These are phyloP conservation scores for Pichia inconspicua DNA, from an alignment of 1,139 yeast genomes.

Conservation along the genomic window DNA sequence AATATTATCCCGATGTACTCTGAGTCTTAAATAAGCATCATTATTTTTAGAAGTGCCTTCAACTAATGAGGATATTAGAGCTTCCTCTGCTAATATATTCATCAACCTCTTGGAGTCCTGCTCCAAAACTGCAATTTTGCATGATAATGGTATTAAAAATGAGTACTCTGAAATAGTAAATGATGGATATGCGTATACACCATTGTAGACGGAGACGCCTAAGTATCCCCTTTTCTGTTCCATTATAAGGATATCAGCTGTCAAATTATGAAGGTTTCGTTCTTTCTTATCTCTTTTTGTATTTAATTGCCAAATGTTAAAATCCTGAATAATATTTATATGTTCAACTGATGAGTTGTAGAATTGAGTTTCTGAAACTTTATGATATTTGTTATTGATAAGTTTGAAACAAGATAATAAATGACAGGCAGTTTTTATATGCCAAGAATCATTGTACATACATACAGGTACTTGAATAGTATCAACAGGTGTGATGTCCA, in stretches of 20 bases:
- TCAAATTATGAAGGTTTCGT: constrained; percentile 26
- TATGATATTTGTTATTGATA: constrained; percentile 37
- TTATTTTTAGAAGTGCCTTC: constrained; percentile 43
- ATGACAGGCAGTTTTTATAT: constrained; percentile 56
- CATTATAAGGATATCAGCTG: constrained; percentile 39
- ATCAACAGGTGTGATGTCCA: not conserved
- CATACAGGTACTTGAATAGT: constrained; percentile 42
- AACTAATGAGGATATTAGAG: constrained; percentile 63
- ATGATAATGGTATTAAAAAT: constrained; percentile 70
- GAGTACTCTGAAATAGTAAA: constrained; percentile 78
- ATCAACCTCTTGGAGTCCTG: constrained; percentile 76
- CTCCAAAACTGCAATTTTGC: constrained; percentile 72
- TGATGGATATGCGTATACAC: constrained; percentile 21
- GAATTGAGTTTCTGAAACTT: constrained; percentile 46
- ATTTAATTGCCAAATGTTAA: constrained; percentile 66
- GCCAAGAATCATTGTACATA: constrained; percentile 80
- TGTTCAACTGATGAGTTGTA: constrained; percentile 80
- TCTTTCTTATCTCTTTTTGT: constrained; percentile 13
- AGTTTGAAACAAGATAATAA: constrained; percentile 47
- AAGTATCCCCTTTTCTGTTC: constrained; percentile 21
- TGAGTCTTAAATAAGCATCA: constrained; percentile 61
- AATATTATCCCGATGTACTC: constrained; percentile 59
- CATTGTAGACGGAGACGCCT: constrained; percentile 29
- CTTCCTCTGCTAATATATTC: constrained; percentile 87
- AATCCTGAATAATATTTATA: constrained; percentile 69